A percentile compares a stretch with the other conserved stretches of the same genome.
These are phyloP conservation scores for Periconia digitata DNA, from an alignment of 2,329 filamentous ascomycete genomes.

Conservation along the genomic window DNA sequence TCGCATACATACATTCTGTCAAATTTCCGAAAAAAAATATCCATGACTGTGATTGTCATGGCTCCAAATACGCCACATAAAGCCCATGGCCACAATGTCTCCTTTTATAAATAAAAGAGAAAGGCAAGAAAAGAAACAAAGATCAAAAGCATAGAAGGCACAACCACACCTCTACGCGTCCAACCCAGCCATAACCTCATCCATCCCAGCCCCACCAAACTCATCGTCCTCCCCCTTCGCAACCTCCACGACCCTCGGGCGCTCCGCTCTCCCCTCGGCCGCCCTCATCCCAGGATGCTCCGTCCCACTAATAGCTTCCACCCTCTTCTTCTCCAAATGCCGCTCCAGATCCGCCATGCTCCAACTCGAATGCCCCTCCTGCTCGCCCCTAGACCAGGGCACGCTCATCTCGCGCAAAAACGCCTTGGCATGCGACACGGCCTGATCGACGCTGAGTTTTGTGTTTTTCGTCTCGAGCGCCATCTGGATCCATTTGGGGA, in stretches of 20 bases:
- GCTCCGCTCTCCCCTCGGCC: slow-evolving; percentile 29
- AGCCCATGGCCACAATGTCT: too few species aligned
- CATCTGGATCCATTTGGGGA: slow-evolving; percentile 96
- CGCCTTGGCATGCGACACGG: slow-evolving; percentile 81
- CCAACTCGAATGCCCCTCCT: slow-evolving; percentile 94
- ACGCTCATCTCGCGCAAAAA: slow-evolving; percentile 92
- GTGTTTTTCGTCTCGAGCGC: slow-evolving; percentile 81
- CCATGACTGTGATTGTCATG: too few species aligned
- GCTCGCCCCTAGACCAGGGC: slow-evolving; percentile 78
- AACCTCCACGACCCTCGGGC: slow-evolving; percentile 18
- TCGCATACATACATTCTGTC: too few species aligned
- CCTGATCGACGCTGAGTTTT: slow-evolving; percentile 94
- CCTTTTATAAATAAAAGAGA: too few species aligned
- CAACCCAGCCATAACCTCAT: slow-evolving; percentile 41
- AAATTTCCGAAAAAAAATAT: too few species aligned
- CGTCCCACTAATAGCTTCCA: slow-evolving; percentile 67
- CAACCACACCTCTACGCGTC: slow-evolving; percentile 7
- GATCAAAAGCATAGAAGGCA: too few species aligned
- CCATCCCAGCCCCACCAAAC: slow-evolving; percentile 38
- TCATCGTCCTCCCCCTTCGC: slow-evolving; percentile 40
- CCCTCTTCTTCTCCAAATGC: slow-evolving; percentile 75
- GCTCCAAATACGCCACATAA: too few species aligned
- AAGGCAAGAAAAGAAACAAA: too few species aligned
- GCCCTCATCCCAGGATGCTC: slow-evolving; percentile 48
- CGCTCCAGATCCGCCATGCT: slow-evolving; percentile 73